These are phyloP conservation scores for Begonia masoniana DNA, from an alignment of 306 rosid species.

Conservation along the genomic window DNA sequence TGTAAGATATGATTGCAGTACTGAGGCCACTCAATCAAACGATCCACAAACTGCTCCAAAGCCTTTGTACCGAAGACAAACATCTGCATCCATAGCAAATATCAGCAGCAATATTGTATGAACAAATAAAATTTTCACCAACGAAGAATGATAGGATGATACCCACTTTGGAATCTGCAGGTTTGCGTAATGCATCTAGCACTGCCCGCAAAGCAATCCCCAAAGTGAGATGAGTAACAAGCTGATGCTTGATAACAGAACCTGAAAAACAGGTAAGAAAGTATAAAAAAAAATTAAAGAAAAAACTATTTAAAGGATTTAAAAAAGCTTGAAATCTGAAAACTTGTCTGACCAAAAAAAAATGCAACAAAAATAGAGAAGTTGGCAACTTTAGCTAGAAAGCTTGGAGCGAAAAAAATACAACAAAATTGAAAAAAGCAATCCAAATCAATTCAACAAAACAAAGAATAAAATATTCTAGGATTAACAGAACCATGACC, in stretches of 20 bases:
- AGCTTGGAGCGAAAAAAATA: no score
- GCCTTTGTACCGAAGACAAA: constrained; percentile 87
- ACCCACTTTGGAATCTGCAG: constrained; percentile 94
- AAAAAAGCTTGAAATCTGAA: no score
- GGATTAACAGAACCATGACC: no score
- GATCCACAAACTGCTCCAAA: constrained; percentile 95
- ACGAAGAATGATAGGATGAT: not conserved
- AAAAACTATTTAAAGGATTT: no score
- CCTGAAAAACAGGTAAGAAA: constrained; percentile 30
- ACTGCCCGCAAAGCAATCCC: constrained; percentile 95
- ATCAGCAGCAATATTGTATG: constrained; percentile 13
- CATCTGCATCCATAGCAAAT: constrained; percentile 48
- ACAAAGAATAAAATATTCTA: no score
- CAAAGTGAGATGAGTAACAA: constrained; percentile 82
- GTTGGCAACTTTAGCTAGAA: no score
- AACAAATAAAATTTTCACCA: not conserved
- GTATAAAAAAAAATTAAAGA: not conserved
- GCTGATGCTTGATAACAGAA: constrained; percentile 84
- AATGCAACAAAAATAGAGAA: no score
- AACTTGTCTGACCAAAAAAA: no score
- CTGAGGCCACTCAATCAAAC: constrained; percentile 96
- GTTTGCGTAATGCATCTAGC: constrained; percentile 95
- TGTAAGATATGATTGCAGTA: constrained; percentile 97
- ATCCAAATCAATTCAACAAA: no score
- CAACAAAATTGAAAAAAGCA: no score